A percentile compares a stretch with the other conserved stretches of the same genome.
phyloP scores from a whole-genome alignment of 805 yeast species.

The Pichia thaimueangensis region DNA sequence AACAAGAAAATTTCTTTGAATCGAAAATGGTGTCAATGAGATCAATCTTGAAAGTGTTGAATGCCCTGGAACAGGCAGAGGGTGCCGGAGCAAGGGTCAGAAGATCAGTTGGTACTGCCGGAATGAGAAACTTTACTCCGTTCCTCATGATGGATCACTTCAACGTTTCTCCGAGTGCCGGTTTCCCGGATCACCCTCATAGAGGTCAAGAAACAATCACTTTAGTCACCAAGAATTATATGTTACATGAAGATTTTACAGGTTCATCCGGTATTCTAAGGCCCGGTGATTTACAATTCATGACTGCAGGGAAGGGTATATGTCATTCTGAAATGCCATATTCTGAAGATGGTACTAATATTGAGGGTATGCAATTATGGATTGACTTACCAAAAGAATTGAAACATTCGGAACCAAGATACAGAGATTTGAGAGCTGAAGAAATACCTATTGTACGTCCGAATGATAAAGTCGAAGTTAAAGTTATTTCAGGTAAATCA shows the following conservation, averaged over 20 bases:
- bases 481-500: constrained; percentile 71
- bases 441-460: constrained; percentile 70
- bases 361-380: constrained; percentile 79
- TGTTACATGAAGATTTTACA: constrained; percentile 83
- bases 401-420: constrained; percentile 64
- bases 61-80: constrained; percentile 68
- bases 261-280: constrained; percentile 72
- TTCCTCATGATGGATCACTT: constrained; percentile 81
- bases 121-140: constrained; percentile 71
- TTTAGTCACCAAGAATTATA: constrained; percentile 53
- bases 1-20: too few species aligned
- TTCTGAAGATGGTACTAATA: constrained; percentile 40
- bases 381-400: constrained; percentile 67
- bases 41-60: constrained; percentile 43
- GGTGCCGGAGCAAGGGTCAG: constrained; percentile 88
- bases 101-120: constrained; percentile 66
- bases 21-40: constrained; percentile 32
- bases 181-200: constrained; percentile 83
- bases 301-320: constrained; percentile 89
- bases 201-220: constrained; percentile 82
- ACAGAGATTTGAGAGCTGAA: constrained; percentile 63
- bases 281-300: constrained; percentile 84
- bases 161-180: constrained; percentile 53
- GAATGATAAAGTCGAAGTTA: constrained; percentile 55
- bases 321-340: constrained; percentile 87